These are phyloP conservation scores for Penicillium expansum DNA, from an alignment of 2,329 filamentous ascomycete species.

Conservation along the genomic window DNA sequence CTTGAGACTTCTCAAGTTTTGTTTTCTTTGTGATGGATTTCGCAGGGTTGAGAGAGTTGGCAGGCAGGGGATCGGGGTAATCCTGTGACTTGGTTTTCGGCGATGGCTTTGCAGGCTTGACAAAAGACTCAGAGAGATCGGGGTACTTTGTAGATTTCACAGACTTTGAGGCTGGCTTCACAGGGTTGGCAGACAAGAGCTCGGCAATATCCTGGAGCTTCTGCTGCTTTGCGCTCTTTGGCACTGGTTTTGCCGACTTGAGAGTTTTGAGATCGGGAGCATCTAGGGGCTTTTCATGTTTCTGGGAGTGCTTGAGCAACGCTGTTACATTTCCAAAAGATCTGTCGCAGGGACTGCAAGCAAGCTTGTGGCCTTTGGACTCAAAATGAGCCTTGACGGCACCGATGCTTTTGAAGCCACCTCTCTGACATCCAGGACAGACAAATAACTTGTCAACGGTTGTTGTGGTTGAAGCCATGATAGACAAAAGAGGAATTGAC, in stretches of 20 bases:
- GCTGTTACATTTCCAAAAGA: background rate
- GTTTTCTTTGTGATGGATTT: background rate
- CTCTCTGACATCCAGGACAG: conserved; percentile 7
- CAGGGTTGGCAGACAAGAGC: background rate
- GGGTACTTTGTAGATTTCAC: background rate
- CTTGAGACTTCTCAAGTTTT: background rate
- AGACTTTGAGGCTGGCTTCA: background rate
- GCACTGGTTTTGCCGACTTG: background rate
- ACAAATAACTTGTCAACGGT: conserved; percentile 2
- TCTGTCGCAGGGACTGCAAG: background rate
- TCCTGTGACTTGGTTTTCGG: background rate
- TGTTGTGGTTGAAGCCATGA: background rate
- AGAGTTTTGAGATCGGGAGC: background rate
- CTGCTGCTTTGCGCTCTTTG: background rate
- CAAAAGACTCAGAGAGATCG: background rate
- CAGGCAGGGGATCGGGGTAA: background rate
- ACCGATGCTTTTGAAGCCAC: conserved; percentile 1
- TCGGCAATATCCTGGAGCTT: background rate
- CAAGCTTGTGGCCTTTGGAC: conserved; percentile 3
- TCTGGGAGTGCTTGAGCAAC: background rate
- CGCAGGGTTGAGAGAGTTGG: background rate
- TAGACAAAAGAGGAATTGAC: background rate
- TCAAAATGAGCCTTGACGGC: conserved; percentile 9
- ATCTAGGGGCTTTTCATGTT: conserved; percentile 1
- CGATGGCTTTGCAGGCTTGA: background rate